Percentiles rank a stretch among this genome's conserved stretches.
phyloP scores from a whole-genome alignment of 371 early-diverging fungal species.

The Mucor saturninus region DNA sequence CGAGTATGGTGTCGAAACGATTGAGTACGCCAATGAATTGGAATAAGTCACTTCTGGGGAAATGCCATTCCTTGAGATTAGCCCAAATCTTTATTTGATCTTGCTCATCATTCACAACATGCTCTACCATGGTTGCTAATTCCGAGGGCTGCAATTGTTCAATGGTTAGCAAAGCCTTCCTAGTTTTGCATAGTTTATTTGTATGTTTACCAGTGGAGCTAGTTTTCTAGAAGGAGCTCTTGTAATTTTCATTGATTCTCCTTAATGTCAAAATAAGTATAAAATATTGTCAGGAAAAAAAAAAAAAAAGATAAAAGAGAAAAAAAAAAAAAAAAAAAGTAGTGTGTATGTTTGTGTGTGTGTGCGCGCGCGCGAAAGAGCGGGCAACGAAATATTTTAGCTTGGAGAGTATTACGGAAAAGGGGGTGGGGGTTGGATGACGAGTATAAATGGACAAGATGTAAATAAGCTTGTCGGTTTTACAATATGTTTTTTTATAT shows the following conservation, averaged over 20 bases:
- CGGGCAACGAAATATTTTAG: no score
- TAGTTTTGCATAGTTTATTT: not conserved
- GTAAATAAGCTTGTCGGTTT: no score
- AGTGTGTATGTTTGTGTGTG: not conserved
- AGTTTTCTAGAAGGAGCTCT: conserved; percentile 19
- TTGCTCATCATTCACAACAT: conserved; percentile 59
- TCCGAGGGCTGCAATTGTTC: conserved; percentile 44
- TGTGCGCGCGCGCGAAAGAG: not conserved
- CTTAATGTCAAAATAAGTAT: conserved; percentile 2
- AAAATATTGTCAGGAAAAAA: not conserved
- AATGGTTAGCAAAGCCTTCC: no score
- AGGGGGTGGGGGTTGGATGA: no score
- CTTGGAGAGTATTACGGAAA: no score
- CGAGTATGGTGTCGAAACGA: conserved; percentile 88
- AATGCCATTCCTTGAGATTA: conserved; percentile 69
- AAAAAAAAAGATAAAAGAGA: not conserved
- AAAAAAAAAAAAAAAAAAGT: conserved; percentile 8
- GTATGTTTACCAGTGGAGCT: conserved; percentile 17
- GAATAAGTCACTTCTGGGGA: conserved; percentile 88
- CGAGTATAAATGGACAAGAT: no score
- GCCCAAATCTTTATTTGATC: conserved; percentile 57
- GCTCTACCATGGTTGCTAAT: conserved; percentile 53
- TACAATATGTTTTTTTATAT: no score
- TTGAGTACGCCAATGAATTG: conserved; percentile 95
- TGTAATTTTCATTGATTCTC: conserved; percentile 21